phyloP scores from a whole-genome alignment of 1,139 yeast species.

The Sugiyamaella japonica region DNA sequence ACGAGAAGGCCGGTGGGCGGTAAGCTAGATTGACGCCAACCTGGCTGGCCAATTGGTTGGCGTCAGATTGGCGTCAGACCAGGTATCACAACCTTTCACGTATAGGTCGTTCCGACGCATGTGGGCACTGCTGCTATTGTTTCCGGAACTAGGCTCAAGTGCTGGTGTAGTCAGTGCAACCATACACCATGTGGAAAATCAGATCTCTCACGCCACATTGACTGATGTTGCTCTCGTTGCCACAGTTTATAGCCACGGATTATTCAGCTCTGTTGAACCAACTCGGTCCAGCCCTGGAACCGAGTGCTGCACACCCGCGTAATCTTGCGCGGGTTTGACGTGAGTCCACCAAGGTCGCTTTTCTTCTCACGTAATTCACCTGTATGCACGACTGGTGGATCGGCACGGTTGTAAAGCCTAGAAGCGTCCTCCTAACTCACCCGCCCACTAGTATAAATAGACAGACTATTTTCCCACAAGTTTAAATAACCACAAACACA shows the following conservation, averaged over 20 bases:
- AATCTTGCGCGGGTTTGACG: constrained; percentile 2
- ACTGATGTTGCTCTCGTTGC: neutral
- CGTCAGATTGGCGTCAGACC: too few relatives aligned
- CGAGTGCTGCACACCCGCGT: neutral
- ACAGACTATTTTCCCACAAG: constrained; percentile 1
- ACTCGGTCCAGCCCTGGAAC: constrained; percentile 10
- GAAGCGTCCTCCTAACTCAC: neutral
- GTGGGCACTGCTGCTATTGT: too few relatives aligned
- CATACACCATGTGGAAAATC: neutral
- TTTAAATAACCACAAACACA: neutral
- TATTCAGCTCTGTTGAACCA: constrained; percentile 2
- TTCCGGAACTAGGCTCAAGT: too few relatives aligned
- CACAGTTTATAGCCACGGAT: neutral
- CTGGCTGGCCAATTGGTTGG: too few relatives aligned
- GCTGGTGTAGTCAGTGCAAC: neutral
- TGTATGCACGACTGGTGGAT: neutral
- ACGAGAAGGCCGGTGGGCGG: too few relatives aligned
- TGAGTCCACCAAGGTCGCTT: neutral
- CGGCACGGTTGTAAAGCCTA: neutral
- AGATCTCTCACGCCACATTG: neutral
- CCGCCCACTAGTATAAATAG: constrained; percentile 8
- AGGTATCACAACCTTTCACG: neutral
- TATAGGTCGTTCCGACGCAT: too few relatives aligned
- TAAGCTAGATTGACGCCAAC: too few relatives aligned
- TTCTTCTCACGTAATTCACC: constrained; percentile 12